phyloP scores from a whole-genome alignment of 2,329 filamentous ascomycete genomes.

The Neofusicoccum cordaticola region DNA sequence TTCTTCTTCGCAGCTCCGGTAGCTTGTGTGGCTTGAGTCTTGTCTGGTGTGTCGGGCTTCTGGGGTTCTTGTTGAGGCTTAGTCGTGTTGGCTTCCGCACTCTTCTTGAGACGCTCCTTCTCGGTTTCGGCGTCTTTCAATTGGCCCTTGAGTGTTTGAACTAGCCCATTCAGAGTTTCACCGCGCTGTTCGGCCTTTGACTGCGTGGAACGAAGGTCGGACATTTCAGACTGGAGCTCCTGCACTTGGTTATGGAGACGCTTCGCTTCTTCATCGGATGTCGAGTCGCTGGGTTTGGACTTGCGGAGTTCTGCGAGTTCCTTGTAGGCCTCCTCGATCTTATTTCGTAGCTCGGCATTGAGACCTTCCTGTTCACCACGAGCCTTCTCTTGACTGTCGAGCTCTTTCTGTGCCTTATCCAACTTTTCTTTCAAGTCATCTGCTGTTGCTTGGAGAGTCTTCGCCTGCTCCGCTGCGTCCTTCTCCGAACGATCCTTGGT shows the following conservation, averaged over 20 bases:
- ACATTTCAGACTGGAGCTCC: constrained; percentile 31
- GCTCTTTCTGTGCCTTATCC: constrained; percentile 18
- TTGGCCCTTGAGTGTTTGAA: constrained; percentile 54
- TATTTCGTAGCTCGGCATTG: constrained; percentile 31
- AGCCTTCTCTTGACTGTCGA: constrained; percentile 9
- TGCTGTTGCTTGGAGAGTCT: constrained; percentile 27
- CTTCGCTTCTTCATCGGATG: constrained; percentile 28
- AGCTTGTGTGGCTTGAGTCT: constrained; percentile 79
- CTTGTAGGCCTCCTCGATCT: constrained; percentile 39
- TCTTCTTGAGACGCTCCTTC: constrained; percentile 31
- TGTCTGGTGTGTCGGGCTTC: constrained; percentile 42
- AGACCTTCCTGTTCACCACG: constrained; percentile 34
- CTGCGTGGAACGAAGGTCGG: constrained; percentile 29
- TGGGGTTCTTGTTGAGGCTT: constrained; percentile 20
- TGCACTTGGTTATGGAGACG: constrained; percentile 29
- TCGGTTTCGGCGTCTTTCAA: constrained; percentile 53
- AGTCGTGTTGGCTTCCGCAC: constrained; percentile 14
- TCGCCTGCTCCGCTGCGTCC: constrained; percentile 31
- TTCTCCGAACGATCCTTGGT: constrained; percentile 44
- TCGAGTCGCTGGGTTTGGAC: constrained; percentile 8
- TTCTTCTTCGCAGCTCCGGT: constrained; percentile 66
- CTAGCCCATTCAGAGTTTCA: constrained; percentile 54
- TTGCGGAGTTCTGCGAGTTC: constrained; percentile 51
- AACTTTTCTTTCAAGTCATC: constrained; percentile 21
- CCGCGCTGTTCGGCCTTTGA: constrained; percentile 51